phyloP scores from a whole-genome alignment of 2,329 filamentous ascomycete species.

The Aspergillus sp. region DNA sequence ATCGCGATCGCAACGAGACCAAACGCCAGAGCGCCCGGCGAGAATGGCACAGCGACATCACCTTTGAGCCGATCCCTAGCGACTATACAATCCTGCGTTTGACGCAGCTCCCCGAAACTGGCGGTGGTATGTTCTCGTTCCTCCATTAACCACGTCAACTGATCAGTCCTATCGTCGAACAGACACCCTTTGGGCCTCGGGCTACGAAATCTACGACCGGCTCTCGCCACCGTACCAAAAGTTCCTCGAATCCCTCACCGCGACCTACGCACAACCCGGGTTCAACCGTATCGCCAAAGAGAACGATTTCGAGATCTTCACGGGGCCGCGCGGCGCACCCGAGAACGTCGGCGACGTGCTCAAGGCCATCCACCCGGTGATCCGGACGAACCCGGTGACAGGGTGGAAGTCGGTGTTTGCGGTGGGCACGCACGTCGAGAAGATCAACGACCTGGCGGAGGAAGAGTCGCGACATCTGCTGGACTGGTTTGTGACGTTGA shows the following conservation, averaged over 20 bases:
- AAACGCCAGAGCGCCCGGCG: conserved; percentile 31
- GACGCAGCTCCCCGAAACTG: conserved; percentile 42
- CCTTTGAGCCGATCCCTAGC: conserved; percentile 48
- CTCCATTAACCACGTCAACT: too few species aligned
- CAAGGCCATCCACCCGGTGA: conserved; percentile 43
- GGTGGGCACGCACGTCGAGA: conserved; percentile 30
- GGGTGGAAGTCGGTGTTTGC: conserved; percentile 42
- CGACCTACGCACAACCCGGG: conserved; percentile 31
- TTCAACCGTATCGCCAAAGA: conserved; percentile 33
- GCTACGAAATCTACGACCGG: conserved; percentile 46
- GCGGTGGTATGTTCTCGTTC: conserved; percentile 33
- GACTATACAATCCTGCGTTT: conserved; percentile 50
- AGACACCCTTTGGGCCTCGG: conserved; percentile 48
- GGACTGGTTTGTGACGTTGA: conserved; percentile 36
- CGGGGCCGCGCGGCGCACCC: conserved; percentile 48
- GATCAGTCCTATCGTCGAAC: not conserved
- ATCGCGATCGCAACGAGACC: conserved; percentile 32
- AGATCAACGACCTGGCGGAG: conserved; percentile 33
- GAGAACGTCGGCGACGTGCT: conserved; percentile 57
- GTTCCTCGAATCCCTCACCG: conserved; percentile 43
- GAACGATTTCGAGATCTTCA: conserved; percentile 30
- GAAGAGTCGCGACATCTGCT: conserved; percentile 35
- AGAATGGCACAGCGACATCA: conserved; percentile 53
- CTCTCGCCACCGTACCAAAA: conserved; percentile 37
- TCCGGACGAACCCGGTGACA: conserved; percentile 55